Conservation (phyloP, 2,329 filamentous ascomycete genomes). For the Colletotrichum horii region DNA sequence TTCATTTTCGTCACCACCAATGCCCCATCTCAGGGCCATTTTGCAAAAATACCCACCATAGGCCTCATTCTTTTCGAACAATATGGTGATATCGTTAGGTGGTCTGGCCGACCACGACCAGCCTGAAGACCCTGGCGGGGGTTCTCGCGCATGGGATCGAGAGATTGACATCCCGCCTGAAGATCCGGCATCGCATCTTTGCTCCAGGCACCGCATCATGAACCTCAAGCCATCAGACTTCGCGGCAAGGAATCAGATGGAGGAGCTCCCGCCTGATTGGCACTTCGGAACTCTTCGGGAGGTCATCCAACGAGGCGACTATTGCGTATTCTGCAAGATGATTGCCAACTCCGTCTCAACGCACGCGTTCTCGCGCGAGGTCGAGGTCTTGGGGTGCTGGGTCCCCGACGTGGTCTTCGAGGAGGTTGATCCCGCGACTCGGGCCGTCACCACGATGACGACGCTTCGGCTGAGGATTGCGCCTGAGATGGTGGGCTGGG, state of each 20-base stretch:
- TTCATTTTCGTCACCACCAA: neutral
- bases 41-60: neutral
- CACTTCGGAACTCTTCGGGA: neutral
- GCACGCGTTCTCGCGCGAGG: neutral
- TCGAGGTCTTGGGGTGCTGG: neutral
- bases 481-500: neutral
- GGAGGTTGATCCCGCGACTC: neutral
- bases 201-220: neutral
- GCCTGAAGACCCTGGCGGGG: rapidly evolving
- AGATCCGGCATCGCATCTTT: neutral
- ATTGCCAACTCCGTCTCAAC: neutral
- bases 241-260: rapidly evolving
- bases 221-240: neutral
- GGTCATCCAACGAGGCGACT: neutral
- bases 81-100: neutral
- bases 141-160: neutral
- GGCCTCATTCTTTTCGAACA: neutral
- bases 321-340: neutral
- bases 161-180: neutral
- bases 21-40: neutral
- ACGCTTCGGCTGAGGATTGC: neutral
- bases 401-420: neutral
- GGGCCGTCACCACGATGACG: neutral
- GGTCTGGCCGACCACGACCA: rapidly evolving
- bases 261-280: neutral